These are phyloP conservation scores for Melocanna baccifera DNA, from an alignment of 176 grass and related monocot genomes.

Conservation along the genomic window DNA sequence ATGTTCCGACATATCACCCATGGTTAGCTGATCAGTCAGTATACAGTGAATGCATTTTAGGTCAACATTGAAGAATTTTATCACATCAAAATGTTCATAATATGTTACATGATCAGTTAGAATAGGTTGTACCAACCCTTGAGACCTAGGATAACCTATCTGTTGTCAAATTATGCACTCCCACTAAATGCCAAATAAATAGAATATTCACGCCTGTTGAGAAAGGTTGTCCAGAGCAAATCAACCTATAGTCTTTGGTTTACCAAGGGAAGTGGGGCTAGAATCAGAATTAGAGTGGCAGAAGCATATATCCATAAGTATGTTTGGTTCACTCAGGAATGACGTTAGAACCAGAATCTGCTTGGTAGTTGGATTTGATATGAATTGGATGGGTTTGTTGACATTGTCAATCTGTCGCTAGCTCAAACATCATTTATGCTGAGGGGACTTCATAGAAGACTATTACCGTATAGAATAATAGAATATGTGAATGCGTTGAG, in stretches of 20 bases:
- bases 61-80: neutral
- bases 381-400: neutral
- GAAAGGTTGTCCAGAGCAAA: neutral
- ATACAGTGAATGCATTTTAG: neutral
- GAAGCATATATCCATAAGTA: neutral
- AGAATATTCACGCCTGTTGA: neutral
- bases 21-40: neutral
- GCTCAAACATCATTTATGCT: neutral
- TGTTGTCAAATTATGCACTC: neutral
- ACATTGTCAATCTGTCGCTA: neutral
- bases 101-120: slow-evolving; percentile 4
- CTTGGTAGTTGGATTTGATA: neutral
- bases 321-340: neutral
- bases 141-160: neutral
- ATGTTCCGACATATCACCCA: neutral
- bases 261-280: neutral
- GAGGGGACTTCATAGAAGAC: neutral
- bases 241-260: neutral
- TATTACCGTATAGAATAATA: neutral
- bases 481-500: neutral
- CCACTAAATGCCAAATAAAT: neutral
- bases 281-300: neutral
- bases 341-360: neutral
- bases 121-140: neutral
- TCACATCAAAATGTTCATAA: neutral